These are phyloP conservation scores for Skeletonema tropicum DNA, from an alignment of 108 stramenopile species.

Conservation along the genomic window DNA sequence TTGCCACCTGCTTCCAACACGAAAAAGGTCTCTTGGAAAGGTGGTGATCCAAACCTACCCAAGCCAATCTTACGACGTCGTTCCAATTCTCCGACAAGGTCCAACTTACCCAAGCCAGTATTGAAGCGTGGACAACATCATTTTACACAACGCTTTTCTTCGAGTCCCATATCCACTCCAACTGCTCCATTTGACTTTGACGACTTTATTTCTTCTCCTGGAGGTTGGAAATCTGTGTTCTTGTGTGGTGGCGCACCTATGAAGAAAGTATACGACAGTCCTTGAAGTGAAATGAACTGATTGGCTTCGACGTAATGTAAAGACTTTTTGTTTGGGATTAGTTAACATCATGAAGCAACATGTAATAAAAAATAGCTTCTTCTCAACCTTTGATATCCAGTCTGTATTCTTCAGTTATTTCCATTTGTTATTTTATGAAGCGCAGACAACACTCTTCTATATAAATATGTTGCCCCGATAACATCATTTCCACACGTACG, in stretches of 20 bases:
- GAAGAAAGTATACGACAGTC: background rate
- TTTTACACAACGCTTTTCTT: background rate
- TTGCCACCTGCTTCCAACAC: background rate
- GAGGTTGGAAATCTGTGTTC: background rate
- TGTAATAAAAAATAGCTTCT: too few relatives aligned
- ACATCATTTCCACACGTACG: too few relatives aligned
- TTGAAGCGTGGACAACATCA: background rate
- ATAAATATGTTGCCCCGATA: too few relatives aligned
- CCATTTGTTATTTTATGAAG: too few relatives aligned
- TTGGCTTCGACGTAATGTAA: too few relatives aligned
- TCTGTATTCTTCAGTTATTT: too few relatives aligned
- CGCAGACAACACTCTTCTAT: too few relatives aligned
- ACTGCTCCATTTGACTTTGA: background rate
- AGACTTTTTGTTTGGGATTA: too few relatives aligned
- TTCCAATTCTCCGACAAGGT: background rate
- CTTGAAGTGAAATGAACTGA: too few relatives aligned
- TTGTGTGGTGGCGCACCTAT: background rate
- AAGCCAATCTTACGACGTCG: background rate
- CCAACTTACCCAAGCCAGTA: background rate
- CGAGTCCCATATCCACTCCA: background rate
- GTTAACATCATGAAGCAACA: too few relatives aligned
- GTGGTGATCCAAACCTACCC: background rate
- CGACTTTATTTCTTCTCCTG: background rate
- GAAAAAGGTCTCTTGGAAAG: background rate
- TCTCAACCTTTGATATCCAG: too few relatives aligned